Evolutionary conservation across 2,329 filamentous ascomycete genomes (phyloP).

Genomic region (Arthrobotrys sphaeroides): DNA sequence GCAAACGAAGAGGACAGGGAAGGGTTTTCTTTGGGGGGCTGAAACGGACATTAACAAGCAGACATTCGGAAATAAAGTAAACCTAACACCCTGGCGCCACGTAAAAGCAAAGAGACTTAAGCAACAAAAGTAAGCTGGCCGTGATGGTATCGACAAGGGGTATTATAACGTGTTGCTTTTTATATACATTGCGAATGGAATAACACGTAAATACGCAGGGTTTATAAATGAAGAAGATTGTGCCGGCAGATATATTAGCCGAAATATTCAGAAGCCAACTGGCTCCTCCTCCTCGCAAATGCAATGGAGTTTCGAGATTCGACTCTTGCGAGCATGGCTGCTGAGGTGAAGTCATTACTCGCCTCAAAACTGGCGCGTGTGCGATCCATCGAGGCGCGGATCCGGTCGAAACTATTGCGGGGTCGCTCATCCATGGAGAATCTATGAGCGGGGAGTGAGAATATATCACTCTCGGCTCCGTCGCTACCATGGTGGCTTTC

Average conservation of each 20-base stretch:
- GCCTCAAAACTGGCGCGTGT: slow-evolving; percentile 84
- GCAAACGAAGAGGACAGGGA: too few relatives aligned
- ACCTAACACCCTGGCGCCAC: slow-evolving; percentile 21
- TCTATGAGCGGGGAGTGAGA: slow-evolving; percentile 73
- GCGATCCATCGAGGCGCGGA: slow-evolving; percentile 86
- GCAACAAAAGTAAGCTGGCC: slow-evolving; percentile 16
- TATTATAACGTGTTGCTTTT: slow-evolving; percentile 31
- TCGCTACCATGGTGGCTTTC: slow-evolving; percentile 91
- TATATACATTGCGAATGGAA: slow-evolving; percentile 35
- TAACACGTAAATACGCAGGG: not conserved
- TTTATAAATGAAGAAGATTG: slow-evolving; percentile 52
- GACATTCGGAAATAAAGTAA: not conserved
- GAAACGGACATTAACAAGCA: slow-evolving; percentile 5
- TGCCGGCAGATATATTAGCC: slow-evolving; percentile 59
- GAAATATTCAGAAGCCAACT: slow-evolving; percentile 59
- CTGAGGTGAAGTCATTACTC: slow-evolving; percentile 89
- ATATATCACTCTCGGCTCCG: slow-evolving; percentile 73
- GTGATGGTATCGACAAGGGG: slow-evolving; percentile 39
- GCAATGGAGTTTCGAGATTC: slow-evolving; percentile 73
- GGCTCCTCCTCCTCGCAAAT: slow-evolving; percentile 58
- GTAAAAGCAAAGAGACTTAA: slow-evolving; percentile 4
- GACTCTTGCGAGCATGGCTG: slow-evolving; percentile 81
- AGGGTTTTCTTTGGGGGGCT: not conserved
- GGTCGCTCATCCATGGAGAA: slow-evolving; percentile 74
- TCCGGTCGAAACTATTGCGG: slow-evolving; percentile 85